A percentile compares a stretch with the other conserved stretches of the same genome.
Evolutionary conservation across 139 green algal species (phyloP).

Genomic region (Picochlorum sp.): DNA sequence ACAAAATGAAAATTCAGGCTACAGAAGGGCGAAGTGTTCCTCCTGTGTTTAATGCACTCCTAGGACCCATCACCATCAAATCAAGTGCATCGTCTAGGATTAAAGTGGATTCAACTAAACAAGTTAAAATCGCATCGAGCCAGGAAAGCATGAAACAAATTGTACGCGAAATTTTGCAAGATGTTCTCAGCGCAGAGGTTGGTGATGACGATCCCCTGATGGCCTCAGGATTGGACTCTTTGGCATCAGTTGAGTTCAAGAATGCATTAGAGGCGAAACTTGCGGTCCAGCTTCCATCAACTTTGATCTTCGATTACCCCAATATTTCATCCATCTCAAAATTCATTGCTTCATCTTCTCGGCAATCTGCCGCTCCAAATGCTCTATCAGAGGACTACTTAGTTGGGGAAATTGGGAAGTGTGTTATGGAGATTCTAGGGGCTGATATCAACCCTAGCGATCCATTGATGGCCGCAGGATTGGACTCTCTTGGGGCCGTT

Average conservation of each 20-base stretch:
- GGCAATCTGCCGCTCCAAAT: background rate
- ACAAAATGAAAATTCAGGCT: background rate
- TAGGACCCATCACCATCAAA: background rate
- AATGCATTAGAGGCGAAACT: no score
- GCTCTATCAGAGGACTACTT: background rate
- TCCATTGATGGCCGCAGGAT: no score
- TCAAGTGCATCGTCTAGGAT: background rate
- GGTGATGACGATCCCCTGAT: constrained; percentile 32
- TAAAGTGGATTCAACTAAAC: background rate
- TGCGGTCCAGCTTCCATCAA: no score
- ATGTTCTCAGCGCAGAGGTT: constrained; percentile 3
- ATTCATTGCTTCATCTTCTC: no score
- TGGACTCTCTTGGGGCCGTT: no score
- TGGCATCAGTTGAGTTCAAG: constrained; percentile 28
- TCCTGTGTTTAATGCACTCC: background rate
- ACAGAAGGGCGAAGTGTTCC: background rate
- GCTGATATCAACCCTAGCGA: no score
- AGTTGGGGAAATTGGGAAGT: no score
- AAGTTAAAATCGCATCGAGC: background rate
- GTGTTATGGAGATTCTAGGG: no score
- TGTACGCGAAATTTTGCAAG: constrained; percentile 18
- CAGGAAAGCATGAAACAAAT: constrained; percentile 3
- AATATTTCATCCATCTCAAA: no score
- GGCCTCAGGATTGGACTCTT: constrained; percentile 52
- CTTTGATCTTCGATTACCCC: no score